A percentile compares a stretch with the other conserved stretches of the same genome.
Conservation (phyloP, 345 rosid species). For the Euphorbia pulcherrima region DNA sequence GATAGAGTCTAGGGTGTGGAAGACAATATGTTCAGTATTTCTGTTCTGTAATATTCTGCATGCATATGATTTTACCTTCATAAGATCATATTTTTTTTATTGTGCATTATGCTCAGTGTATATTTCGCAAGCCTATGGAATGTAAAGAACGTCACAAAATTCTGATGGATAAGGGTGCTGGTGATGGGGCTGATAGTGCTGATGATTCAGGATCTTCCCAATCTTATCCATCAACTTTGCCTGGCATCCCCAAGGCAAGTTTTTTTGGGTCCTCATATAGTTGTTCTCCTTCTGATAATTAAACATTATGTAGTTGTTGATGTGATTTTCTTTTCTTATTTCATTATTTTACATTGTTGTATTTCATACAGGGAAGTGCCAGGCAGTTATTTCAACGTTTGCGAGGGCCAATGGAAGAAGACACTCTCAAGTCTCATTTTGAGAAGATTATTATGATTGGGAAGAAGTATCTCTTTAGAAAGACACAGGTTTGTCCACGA, state of each 20-base stretch:
- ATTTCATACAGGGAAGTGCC: conserved; percentile 83
- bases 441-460: conserved; percentile 80
- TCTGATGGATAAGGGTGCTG: conserved; percentile 78
- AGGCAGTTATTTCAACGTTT: conserved; percentile 93
- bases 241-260: conserved; percentile 95
- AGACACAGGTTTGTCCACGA: conserved; percentile 60
- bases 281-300: neutral
- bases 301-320: neutral
- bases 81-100: neutral
- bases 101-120: conserved; percentile 50
- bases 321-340: conserved; percentile 6
- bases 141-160: conserved; percentile 97
- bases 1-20: conserved; percentile 8
- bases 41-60: neutral
- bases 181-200: conserved; percentile 98
- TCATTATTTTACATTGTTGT: conserved; percentile 21
- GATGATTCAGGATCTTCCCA: conserved; percentile 98
- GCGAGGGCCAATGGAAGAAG: conserved; percentile 98
- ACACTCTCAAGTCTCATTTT: conserved; percentile 89
- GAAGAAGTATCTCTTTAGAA: conserved; percentile 56
- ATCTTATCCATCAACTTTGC: conserved; percentile 97
- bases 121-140: conserved; percentile 79
- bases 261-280: conserved; percentile 2
- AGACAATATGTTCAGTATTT: neutral
- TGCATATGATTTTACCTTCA: neutral